Percentiles rank a stretch among this genome's conserved stretches.
Conservation (phyloP, 2,329 filamentous ascomycete species). For the Stenocarpella maydis region DNA sequence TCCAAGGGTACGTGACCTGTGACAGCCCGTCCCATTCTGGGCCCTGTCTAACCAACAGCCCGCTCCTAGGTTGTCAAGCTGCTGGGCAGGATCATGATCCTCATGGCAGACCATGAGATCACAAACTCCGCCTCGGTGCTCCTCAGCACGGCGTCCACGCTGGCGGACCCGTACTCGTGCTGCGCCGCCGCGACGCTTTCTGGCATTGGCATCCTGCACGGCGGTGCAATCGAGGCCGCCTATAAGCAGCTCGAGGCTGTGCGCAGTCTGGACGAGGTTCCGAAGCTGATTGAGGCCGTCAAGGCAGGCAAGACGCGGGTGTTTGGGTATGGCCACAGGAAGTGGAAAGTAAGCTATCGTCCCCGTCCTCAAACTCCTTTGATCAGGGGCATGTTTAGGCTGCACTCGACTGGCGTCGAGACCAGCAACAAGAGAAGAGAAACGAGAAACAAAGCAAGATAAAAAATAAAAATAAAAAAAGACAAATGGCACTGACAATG, state of each 20-base stretch:
- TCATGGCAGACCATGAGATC: conserved; percentile 14
- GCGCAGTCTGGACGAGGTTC: not conserved
- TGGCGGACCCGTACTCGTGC: conserved; percentile 5
- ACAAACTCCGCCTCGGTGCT: conserved; percentile 12
- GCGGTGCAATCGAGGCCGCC: conserved; percentile 5
- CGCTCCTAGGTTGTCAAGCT: not conserved
- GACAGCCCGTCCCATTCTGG: not conserved
- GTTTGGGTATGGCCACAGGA: not conserved
- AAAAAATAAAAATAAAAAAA: too few species aligned
- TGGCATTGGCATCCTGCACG: not conserved
- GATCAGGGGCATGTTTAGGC: not conserved
- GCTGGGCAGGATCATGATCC: not conserved
- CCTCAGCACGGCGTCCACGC: not conserved
- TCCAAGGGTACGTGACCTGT: not conserved
- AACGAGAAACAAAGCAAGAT: too few species aligned
- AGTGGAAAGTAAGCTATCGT: conserved; percentile 7
- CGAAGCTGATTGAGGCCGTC: not conserved
- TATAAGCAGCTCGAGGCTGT: not conserved
- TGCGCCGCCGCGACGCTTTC: not conserved
- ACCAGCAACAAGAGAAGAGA: not conserved
- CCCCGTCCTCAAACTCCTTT: not conserved
- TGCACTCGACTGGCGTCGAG: too few species aligned
- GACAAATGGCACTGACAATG: not conserved
- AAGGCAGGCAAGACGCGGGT: not conserved
- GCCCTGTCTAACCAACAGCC: too few species aligned